Evolutionary conservation across 495 filamentous ascomycete species (phyloP).

Genomic region (Neurospora sp.): DNA sequence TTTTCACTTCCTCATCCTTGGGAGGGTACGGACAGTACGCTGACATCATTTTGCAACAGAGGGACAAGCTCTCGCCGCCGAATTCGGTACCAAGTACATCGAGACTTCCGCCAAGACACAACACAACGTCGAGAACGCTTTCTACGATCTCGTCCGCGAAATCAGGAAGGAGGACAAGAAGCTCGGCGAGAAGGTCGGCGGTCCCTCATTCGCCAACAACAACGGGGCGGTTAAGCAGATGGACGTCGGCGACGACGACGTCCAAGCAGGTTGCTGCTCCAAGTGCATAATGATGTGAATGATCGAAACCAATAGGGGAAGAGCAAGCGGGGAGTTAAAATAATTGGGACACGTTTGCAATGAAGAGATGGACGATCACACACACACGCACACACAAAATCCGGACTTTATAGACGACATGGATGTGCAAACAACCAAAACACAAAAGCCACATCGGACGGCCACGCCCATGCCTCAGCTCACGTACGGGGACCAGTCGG

Average conservation of each 20-base stretch:
- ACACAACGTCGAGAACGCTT: constrained; percentile 96
- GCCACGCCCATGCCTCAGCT: background rate
- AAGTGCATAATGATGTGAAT: constrained; percentile 86
- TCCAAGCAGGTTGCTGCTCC: constrained; percentile 69
- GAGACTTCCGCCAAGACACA: constrained; percentile 97
- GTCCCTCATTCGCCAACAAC: constrained; percentile 48
- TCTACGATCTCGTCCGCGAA: constrained; percentile 95
- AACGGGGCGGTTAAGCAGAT: constrained; percentile 59
- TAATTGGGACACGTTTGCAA: background rate
- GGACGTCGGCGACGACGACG: constrained; percentile 63
- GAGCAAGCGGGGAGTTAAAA: background rate
- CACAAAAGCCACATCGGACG: background rate
- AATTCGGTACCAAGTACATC: constrained; percentile 95
- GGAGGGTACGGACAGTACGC: background rate
- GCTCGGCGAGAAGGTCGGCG: constrained; percentile 71
- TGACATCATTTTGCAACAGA: constrained; percentile 46
- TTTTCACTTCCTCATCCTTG: background rate
- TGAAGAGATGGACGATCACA: background rate
- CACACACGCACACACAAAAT: background rate
- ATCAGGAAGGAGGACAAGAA: constrained; percentile 97
- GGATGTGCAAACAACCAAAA: background rate
- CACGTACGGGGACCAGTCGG: background rate
- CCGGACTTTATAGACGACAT: background rate
- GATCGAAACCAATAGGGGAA: background rate
- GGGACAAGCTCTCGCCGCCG: constrained; percentile 73